A percentile compares a stretch with the other conserved stretches of the same genome.
Evolutionary conservation across 805 yeast species (phyloP).

Genomic region (Naumovozyma baii): DNA sequence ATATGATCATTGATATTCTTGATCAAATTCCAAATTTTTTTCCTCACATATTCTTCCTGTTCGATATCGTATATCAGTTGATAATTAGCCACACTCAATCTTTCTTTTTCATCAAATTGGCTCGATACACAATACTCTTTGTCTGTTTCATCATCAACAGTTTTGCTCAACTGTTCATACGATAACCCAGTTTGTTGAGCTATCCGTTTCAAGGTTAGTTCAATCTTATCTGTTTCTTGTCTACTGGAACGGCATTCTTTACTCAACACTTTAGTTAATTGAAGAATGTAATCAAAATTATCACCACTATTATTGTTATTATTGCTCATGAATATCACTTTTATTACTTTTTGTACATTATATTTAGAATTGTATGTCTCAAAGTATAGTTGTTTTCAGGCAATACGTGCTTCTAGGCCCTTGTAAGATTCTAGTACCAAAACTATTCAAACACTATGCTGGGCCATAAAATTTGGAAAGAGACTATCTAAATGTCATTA

Average conservation of each 20-base stretch:
- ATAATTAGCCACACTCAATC: constrained; percentile 21
- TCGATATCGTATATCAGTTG: constrained; percentile 22
- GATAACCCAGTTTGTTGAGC: constrained; percentile 24
- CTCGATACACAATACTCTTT: too few relatives aligned
- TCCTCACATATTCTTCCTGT: constrained; percentile 23
- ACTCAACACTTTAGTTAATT: constrained; percentile 18
- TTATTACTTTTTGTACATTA: too few relatives aligned
- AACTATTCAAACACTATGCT: too few relatives aligned
- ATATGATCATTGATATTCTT: constrained; percentile 24
- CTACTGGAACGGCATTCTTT: constrained; percentile 20
- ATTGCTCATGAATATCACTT: not conserved
- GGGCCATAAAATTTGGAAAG: too few relatives aligned
- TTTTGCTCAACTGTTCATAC: constrained; percentile 15
- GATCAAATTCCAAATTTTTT: constrained; percentile 18
- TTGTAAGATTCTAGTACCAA: too few relatives aligned
- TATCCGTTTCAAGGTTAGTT: constrained; percentile 15
- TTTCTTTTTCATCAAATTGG: constrained; percentile 13
- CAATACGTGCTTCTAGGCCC: too few relatives aligned
- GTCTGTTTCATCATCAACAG: constrained; percentile 3
- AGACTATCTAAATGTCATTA: too few relatives aligned
- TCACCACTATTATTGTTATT: constrained; percentile 8
- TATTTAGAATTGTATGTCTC: too few relatives aligned
- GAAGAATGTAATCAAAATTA: constrained; percentile 24
- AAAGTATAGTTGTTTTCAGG: too few relatives aligned
- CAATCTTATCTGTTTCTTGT: constrained; percentile 23